phyloP scores from a whole-genome alignment of 257 asterid species.

The Mentha longifolia region DNA sequence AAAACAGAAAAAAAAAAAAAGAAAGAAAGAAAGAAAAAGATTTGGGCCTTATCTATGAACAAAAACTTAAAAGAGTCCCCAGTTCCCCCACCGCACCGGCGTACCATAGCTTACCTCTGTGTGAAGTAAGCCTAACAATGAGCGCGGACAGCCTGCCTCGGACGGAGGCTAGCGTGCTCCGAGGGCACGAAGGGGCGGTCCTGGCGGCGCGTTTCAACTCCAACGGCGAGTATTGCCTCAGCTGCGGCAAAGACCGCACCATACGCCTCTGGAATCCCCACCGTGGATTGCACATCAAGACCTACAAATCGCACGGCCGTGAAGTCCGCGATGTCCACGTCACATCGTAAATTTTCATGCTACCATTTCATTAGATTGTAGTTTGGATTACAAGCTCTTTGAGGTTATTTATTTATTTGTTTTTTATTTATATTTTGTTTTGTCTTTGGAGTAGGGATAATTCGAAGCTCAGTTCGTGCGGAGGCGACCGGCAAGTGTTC shows the following conservation, averaged over 20 bases:
- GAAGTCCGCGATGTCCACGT: constrained; percentile 96
- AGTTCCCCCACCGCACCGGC: no score
- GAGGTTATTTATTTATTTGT: background rate
- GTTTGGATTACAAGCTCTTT: background rate
- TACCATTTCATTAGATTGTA: background rate
- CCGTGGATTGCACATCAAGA: constrained; percentile 88
- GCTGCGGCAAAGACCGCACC: constrained; percentile 98
- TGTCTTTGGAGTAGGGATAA: constrained; percentile 62
- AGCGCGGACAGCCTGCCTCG: constrained; percentile 55
- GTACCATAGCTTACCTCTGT: no score
- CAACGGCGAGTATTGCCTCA: constrained; percentile 87
- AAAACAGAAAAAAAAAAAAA: no score
- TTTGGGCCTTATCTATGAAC: no score
- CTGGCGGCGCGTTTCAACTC: constrained; percentile 90
- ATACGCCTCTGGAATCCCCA: constrained; percentile 97
- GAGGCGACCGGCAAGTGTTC: constrained; percentile 94
- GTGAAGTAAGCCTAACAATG: constrained; percentile 39
- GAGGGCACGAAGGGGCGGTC: constrained; percentile 96
- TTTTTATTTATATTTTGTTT: background rate
- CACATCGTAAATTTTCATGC: constrained; percentile 44
- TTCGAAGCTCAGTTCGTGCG: constrained; percentile 86
- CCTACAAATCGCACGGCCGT: constrained; percentile 95
- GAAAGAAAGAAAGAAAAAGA: no score
- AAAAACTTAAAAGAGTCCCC: no score
- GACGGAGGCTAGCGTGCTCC: constrained; percentile 71